Evolutionary conservation across 495 filamentous ascomycete genomes (phyloP).

Genomic region (Neurospora sp.): DNA sequence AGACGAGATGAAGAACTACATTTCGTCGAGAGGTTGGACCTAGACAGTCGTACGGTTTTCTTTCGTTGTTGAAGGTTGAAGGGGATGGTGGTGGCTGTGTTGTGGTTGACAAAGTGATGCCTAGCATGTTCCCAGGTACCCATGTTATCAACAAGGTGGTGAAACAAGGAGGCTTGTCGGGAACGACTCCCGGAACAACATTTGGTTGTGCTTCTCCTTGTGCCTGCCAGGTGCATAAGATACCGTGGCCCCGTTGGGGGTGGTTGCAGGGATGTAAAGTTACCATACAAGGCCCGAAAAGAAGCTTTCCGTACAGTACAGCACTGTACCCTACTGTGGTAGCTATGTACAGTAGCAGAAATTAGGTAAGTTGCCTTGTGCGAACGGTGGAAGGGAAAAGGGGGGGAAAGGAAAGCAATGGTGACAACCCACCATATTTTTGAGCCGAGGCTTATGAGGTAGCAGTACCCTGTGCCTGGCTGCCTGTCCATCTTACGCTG

Average conservation of each 20-base stretch:
- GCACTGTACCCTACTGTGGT: background rate
- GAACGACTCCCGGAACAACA: background rate
- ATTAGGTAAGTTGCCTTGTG: background rate
- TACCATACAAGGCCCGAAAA: background rate
- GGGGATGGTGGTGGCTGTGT: background rate
- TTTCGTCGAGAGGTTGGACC: background rate
- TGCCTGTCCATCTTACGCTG: background rate
- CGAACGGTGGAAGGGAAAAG: background rate
- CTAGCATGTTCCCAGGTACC: background rate
- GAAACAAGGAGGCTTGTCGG: background rate
- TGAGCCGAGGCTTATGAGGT: background rate
- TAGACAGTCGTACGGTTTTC: background rate
- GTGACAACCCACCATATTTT: background rate
- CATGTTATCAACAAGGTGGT: background rate
- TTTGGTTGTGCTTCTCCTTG: background rate
- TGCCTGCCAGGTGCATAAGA: background rate
- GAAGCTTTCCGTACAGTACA: background rate
- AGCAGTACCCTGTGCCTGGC: background rate
- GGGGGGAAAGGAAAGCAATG: background rate
- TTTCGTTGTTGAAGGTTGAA: background rate
- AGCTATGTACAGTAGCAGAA: background rate
- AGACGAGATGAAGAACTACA: background rate
- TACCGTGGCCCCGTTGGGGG: background rate
- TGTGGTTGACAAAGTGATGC: background rate
- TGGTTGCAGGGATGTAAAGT: background rate